phyloP scores from a whole-genome alignment of 441 rosid genomes.

The Brassica balearica region DNA sequence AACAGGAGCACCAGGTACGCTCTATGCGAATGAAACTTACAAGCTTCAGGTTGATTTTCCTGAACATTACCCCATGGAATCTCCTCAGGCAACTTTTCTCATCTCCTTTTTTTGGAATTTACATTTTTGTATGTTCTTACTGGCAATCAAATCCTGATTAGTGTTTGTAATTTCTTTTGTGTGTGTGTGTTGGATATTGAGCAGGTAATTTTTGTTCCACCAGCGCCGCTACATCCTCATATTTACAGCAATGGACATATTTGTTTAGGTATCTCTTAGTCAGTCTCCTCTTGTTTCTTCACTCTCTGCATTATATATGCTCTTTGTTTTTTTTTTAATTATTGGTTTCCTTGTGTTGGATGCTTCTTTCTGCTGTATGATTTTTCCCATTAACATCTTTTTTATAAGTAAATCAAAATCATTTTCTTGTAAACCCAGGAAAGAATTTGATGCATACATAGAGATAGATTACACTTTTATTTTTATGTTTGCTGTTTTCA shows the following conservation, averaged over 20 bases:
- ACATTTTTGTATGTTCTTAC: too few species aligned
- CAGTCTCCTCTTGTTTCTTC: neutral
- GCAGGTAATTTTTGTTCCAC: constrained; percentile 67
- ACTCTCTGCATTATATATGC: neutral
- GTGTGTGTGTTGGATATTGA: constrained; percentile 20
- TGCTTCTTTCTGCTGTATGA: neutral
- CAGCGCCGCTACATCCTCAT: constrained; percentile 77
- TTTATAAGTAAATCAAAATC: neutral
- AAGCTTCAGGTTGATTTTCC: constrained; percentile 83
- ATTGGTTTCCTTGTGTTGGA: neutral
- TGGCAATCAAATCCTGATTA: neutral
- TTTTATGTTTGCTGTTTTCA: neutral
- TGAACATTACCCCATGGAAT: constrained; percentile 81
- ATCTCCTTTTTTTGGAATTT: neutral
- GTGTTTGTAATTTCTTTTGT: neutral
- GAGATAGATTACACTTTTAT: neutral
- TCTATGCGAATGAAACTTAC: constrained; percentile 68
- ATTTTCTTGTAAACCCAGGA: neutral
- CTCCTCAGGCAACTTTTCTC: constrained; percentile 58
- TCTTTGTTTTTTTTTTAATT: neutral
- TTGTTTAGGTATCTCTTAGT: constrained; percentile 59
- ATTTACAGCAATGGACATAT: constrained; percentile 80
- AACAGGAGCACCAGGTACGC: constrained; percentile 71
- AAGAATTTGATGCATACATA: neutral
- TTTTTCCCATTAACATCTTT: neutral